Evolutionary conservation across 768 basidiomycete genomes (phyloP), one percentile per base, ranked within the genome.

Genomic region (Obba rivulosa): DNA sequence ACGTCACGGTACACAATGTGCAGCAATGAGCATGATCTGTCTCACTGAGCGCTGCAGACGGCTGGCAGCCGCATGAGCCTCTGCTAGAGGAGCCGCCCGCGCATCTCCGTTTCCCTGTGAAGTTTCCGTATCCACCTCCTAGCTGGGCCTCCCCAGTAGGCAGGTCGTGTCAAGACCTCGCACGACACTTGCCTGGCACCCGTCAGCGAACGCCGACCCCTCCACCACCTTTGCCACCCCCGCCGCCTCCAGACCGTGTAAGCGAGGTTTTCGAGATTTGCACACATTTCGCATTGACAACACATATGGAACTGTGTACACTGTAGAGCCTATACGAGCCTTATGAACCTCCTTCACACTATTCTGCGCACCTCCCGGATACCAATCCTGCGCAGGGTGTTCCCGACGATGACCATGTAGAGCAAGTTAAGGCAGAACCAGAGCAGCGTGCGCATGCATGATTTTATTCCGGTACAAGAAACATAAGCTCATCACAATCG

Each of bases 81-180:
- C 50, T 24, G 13, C 41, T 31, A 25, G 52, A 53, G 3, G 59
- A 58, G 22, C 57, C 55, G 5, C 47, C 51, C 8, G 37, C 48
- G 8, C 31, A 41, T 22, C 23, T 46, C 34, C 9, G 20, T 8
- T 50, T 56, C n/a, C 58, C 56, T 13, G 51, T 63, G 23, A 45
- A 47, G 34, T 52, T 42, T 34, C 62, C 62, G 38, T 63, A 61
- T 37, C 58, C 58, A 17, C 47, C 48, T 17, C 52, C 56, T 11
- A 55, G 56, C 49, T 57, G 54, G 51, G 54, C 58, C 21, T 37
- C 50, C 7, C 51, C 46, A 5, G 39, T 14, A 8, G 46, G 47
- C 18, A 51, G 38, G 44, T 54, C 47, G n/a, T 57, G 49, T 43
- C 37, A 18, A 3, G 54, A 60, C 35, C 16, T 60, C 3, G 51